Base-by-base conservation (phyloP, 179 eudicot species). In the Pouteria campechiana region DNA sequence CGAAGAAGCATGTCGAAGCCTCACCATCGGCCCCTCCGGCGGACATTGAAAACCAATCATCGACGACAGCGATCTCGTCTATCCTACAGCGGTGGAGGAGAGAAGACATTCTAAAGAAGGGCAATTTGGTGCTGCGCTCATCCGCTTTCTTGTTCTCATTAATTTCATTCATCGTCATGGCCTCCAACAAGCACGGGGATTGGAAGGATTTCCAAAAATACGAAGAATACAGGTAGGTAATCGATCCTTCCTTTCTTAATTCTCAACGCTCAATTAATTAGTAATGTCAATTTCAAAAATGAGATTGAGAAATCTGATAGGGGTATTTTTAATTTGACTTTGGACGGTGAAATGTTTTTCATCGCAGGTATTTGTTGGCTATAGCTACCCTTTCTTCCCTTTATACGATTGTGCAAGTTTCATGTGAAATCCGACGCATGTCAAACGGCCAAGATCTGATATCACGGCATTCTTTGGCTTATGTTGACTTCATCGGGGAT, bases 151-250 rank as follows among this genome's bases (percentile, higher is more conserved):
- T 78, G 0, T 74, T 78, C 44, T 78, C 92, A 1, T 27, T 81
- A 50, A 54, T 85, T 7, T 45, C 95, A 28, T 85, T 81, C 36
- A 61, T 78, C 16, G 57, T 81, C 45, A 57, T 81, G 72, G 92
- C 66, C 21, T 58, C 55, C 25, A 56, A 74, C 33, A 43, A 34
- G 5, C 74, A 71, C 38, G 78, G 74, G 0, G 55, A 48, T 22
- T 24, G 70, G 50, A 20, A 22, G 48, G 18, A 53, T 6, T 78
- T 75, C 37, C 47, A 66, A 12, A 5, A 29, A 3, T 60, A 32
- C 21, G 65, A 75, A 38, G 68, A 52, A 55, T 50, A 48, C 55
- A 73, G 73, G 93, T 82, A 25, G 24, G 15, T 24, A 4, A 0
- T n/a, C 21, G 13, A 7, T 22, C 14, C 12, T 16, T 28, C 40